A percentile compares a stretch with the other conserved stretches of the same genome.
These are phyloP conservation scores for Nannochloropsis salina DNA, from an alignment of 108 stramenopile species.

Conservation along the genomic window DNA sequence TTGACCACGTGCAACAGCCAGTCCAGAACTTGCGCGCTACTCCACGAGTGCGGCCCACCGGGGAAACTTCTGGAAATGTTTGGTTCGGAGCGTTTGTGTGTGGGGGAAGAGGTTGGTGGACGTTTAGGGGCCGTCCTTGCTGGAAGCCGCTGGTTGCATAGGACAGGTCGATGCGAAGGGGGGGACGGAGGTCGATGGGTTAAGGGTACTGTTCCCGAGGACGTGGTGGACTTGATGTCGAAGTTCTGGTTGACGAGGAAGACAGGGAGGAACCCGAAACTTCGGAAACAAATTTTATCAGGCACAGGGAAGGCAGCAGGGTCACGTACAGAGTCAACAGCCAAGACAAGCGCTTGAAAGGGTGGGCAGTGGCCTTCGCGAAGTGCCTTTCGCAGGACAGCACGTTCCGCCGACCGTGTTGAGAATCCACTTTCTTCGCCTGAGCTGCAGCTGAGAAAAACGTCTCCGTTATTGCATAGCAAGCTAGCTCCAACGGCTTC, in stretches of 20 bases:
- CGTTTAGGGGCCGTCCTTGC: too few species aligned
- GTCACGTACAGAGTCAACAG: neutral
- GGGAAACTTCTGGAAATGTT: too few species aligned
- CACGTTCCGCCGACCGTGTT: neutral
- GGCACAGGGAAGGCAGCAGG: neutral
- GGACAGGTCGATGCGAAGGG: neutral
- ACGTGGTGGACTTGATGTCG: neutral
- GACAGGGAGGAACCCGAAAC: neutral
- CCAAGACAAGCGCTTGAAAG: neutral
- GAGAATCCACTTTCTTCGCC: neutral
- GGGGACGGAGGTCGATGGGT: neutral
- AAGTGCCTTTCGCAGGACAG: slow-evolving; percentile 6
- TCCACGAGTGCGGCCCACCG: neutral
- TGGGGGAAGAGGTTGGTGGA: too few species aligned
- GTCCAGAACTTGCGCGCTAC: neutral
- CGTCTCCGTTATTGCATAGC: neutral
- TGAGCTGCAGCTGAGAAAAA: neutral
- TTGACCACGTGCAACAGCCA: neutral
- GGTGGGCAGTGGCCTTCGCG: slow-evolving; percentile 16
- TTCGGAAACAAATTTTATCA: neutral
- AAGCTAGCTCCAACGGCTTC: neutral
- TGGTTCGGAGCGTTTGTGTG: too few species aligned
- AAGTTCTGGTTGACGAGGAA: slow-evolving; percentile 7
- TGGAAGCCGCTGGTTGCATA: too few species aligned
- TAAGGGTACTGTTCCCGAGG: neutral